Base-by-base conservation (phyloP, 495 filamentous ascomycete genomes). In the Podospora appendiculata region DNA sequence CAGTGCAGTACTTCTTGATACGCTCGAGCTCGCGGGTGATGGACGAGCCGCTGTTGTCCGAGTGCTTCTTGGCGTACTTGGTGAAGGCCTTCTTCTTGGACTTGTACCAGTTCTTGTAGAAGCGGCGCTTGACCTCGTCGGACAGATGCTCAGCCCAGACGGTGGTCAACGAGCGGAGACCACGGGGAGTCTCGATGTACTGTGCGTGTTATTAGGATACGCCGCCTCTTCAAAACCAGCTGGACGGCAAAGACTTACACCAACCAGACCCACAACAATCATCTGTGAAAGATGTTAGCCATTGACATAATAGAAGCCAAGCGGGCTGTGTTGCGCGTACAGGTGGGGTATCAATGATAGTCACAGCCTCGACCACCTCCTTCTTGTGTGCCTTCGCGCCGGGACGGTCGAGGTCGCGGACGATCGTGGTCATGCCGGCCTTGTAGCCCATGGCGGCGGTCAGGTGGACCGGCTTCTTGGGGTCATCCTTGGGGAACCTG, bases 51-150 rank as follows among this genome's bases (percentile, higher is more conserved):
- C 68, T 84, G 79, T 76, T 86, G 74, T 95, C 90, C 61, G 94
- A 87, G 86, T 97, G 89, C 83, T 95, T 92, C 89, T 96, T 97
- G 82, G 94, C 88, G 78, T 99, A 99, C 82, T 94, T 96, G 80
- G 94, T 99, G 82, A 97, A 99, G 52, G 94, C 94, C 90, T 99
- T 99, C 89, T 96, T 97, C 91, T 99, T 99, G 82, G 82, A 87
- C 82, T 94, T 95, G 88, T 99, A 99, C 94, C 94, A 99, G 84
- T 99, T 99, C 90, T 99, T 99, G 87, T 99, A 99, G 89, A 99
- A 99, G 70, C 94, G 90, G 60, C 94, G 87, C 82, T 94, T 95
- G 75, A 99, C 73, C 80, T 96, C 94, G 74, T 99, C 94, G 76
- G 86, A 86, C 71, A 99, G 74, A 76, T 99, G 94, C 82, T 96